Base-by-base conservation (phyloP, 495 filamentous ascomycete genomes). In the Xylaria intraflava region DNA sequence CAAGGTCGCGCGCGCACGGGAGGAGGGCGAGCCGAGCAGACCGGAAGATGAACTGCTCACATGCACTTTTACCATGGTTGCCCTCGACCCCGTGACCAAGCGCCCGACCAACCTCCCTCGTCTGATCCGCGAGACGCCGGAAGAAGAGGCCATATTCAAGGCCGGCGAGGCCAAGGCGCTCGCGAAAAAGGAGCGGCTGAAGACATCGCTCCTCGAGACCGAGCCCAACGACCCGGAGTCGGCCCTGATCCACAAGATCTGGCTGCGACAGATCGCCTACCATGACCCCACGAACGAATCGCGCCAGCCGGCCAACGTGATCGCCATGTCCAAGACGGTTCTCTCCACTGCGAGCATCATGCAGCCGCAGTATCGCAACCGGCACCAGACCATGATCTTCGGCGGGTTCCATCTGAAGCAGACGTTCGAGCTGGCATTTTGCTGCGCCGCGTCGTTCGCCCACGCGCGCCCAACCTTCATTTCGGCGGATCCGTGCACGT, bases 341-440 rank as follows among this genome's bases (percentile, higher is more conserved):
- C 74, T 92, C 24, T 78, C 80, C 50, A 85, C 84, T 1, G 84
- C 87, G 5, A 79, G 79, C 60, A 89, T 94, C 51, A 94, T 94
- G 89, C 88, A 91, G 60, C 89, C 89, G 3, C 88, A 92, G 67
- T 83, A 89, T 63, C 83, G 88, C 30, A 92, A 92, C 67, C 75
- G 87, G 2, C 87, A 92, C 71, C 85, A 88, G 60, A 90, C 90
- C 72, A 90, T 90, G 88, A 90, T 94, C 46, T 94, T 92, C 62
- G 89, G 89, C 20, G 89, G 89, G 17, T 91, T 88, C 66, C 80
- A 92, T 0, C 75, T 94, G 0, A 89, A 89, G 64, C 81, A 85
- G 56, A 86, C 86, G 3, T 91, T 91, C 61, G 89, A 94, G 68
- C 77, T 94, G 1, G 87, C 89, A n/a, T 94, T 94, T 71, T 89